phyloP scores from a whole-genome alignment of 805 yeast species.

The Ogataea dorogensis region DNA sequence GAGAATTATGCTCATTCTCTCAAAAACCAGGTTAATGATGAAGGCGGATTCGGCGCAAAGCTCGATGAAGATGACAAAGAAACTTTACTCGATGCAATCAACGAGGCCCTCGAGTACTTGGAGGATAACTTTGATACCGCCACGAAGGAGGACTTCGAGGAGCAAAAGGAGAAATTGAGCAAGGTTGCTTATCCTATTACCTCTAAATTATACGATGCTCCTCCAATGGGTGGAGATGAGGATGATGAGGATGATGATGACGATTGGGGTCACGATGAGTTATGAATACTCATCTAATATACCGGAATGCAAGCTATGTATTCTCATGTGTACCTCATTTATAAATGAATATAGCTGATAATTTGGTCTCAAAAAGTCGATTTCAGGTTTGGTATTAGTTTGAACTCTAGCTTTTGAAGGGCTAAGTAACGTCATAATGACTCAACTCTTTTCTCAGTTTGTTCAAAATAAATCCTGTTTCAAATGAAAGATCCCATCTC shows the following conservation, averaged over 20 bases:
- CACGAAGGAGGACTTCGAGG: slow-evolving; percentile 88
- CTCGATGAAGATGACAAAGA: slow-evolving; percentile 90
- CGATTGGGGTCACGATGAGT: slow-evolving; percentile 69
- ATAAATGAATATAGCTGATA: background rate
- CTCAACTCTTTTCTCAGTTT: no score
- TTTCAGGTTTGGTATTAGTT: no score
- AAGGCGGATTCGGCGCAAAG: slow-evolving; percentile 68
- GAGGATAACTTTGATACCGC: slow-evolving; percentile 83
- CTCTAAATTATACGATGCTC: slow-evolving; percentile 68
- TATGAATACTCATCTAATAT: slow-evolving; percentile 33
- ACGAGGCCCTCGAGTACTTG: slow-evolving; percentile 64
- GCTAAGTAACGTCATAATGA: no score
- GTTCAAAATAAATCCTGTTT: no score
- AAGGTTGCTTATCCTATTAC: slow-evolving; percentile 90
- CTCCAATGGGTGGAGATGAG: slow-evolving; percentile 41
- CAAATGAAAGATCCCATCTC: no score
- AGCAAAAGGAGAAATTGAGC: slow-evolving; percentile 80
- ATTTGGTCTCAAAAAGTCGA: background rate
- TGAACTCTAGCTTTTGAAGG: no score
- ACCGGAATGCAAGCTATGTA: background rate
- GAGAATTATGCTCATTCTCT: slow-evolving; percentile 87
- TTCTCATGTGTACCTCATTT: background rate
- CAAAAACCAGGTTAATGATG: slow-evolving; percentile 57
- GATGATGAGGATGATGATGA: slow-evolving; percentile 58
- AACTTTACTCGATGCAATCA: slow-evolving; percentile 79